Conservation (phyloP, 345 rosid species). For the Dipteronia dyeriana region DNA sequence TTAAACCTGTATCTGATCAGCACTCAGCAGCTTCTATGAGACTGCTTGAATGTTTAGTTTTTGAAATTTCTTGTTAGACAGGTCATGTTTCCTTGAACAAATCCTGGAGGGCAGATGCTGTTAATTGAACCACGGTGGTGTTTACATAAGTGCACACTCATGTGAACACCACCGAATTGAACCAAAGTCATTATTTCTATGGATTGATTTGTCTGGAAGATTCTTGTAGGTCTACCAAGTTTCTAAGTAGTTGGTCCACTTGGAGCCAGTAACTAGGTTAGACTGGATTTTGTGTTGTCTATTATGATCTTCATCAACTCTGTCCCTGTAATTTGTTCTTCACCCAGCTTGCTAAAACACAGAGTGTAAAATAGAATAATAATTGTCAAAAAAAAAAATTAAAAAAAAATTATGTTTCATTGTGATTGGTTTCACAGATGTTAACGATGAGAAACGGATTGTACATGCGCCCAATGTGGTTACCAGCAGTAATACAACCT, state of each 20-base stretch:
- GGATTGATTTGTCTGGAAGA: not conserved
- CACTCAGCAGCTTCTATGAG: not conserved
- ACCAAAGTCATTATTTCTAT: not conserved
- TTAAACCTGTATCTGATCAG: not conserved
- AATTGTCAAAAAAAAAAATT: not conserved
- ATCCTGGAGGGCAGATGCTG: not conserved
- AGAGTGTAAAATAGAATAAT: not conserved
- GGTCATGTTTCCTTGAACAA: not conserved
- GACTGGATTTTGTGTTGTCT: slow-evolving; percentile 1
- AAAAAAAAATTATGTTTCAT: not conserved
- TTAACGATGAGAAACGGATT: slow-evolving; percentile 60
- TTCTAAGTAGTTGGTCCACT: not conserved
- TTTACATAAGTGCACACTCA: too few relatives aligned
- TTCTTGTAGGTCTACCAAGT: slow-evolving; percentile 5
- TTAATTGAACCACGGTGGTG: not conserved
- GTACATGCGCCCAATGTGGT: slow-evolving; percentile 52
- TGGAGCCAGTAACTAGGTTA: not conserved
- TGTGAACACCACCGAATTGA: too few relatives aligned
- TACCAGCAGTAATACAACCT: slow-evolving; percentile 50
- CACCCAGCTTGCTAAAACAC: not conserved
- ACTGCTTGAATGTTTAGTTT: not conserved
- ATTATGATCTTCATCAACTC: not conserved
- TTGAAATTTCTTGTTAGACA: not conserved
- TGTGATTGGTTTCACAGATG: slow-evolving; percentile 47
- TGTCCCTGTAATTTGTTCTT: not conserved